Evolutionary conservation across 2,329 filamentous ascomycete species (phyloP), one percentile per base, ranked within the genome.

Genomic region (Epichloe uncinata): DNA sequence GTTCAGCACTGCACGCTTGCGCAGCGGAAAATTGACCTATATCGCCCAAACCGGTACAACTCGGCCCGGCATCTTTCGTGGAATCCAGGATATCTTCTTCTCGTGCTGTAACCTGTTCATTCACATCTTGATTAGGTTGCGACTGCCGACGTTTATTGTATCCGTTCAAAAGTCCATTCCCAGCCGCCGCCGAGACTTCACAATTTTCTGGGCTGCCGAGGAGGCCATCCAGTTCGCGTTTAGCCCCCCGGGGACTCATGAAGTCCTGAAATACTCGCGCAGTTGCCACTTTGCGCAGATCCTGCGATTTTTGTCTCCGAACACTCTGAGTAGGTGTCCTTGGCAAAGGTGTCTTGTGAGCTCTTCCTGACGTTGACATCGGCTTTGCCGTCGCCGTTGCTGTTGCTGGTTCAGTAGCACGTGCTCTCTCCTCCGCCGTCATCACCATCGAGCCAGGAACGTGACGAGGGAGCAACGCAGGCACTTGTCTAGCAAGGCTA

Each of bases 351-450:
- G 37, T 7, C 26, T 9, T 22, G 26, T 16, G 12, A 26, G 18
- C 40, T 20, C 40, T 42, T 20, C 11, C 16, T 26, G 35, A 20
- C 15, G 44, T 15, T 15, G 26, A 7, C 13, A n/a, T 46, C 6
- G 45, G 9, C 35, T 9, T 16, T 12, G 44, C 36, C 11, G 4
- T 6, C 13, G 35, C 12, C 11, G 4, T 22, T 22, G 22, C 22
- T 6, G 22, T n/a, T 48, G 38, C 20, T 15, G 34, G 12, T 48
- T 18, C 30, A 7, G 38, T 30, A 13, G 47, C 47, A 40, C 35
- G 34, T n/a, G 22, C 42, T 35, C 49, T 34, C 49, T 50, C 49
- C 16, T 42, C 45, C 3, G 44, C 38, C 41, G 50, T 49, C 30
- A n/a, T 15, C 16, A 47, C 50, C 22, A 44, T 15, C 5, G 34